These are phyloP conservation scores for Brassica nigra DNA, from an alignment of 345 rosid species.

Conservation along the genomic window DNA sequence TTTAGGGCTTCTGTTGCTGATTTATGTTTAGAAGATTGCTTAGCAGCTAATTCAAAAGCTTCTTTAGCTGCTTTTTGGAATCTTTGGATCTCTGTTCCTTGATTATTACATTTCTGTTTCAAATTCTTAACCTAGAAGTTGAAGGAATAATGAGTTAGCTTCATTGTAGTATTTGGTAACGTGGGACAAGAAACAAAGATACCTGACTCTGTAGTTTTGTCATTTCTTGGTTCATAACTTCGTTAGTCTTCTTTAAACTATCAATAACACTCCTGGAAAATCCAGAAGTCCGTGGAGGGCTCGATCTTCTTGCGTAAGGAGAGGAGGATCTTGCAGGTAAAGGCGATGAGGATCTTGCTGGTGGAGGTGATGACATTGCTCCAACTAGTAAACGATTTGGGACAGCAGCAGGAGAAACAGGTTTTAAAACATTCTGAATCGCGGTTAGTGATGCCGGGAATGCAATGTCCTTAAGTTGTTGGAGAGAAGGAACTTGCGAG, in stretches of 20 bases:
- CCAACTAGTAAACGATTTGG: constrained; percentile 24
- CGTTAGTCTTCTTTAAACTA: constrained; percentile 89
- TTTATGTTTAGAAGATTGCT: constrained; percentile 54
- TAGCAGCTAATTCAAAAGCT: constrained; percentile 49
- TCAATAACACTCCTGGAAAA: constrained; percentile 80
- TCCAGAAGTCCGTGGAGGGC: constrained; percentile 70
- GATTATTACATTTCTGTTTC: constrained; percentile 63
- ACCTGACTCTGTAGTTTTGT: constrained; percentile 77
- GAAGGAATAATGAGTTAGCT: background rate
- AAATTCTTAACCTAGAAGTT: constrained; percentile 57
- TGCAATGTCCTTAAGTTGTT: constrained; percentile 69
- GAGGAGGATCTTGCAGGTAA: constrained; percentile 28
- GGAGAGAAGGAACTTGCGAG: constrained; percentile 78
- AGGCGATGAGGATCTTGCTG: constrained; percentile 44
- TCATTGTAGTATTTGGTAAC: background rate
- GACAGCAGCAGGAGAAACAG: constrained; percentile 31
- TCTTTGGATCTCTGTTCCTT: constrained; percentile 64
- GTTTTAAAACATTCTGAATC: constrained; percentile 67
- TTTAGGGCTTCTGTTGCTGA: constrained; percentile 59
- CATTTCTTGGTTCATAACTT: constrained; percentile 76
- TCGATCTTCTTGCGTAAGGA: constrained; percentile 62
- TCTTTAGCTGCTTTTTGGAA: constrained; percentile 51
- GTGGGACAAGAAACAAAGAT: background rate
- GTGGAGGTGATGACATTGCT: constrained; percentile 24
- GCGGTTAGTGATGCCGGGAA: constrained; percentile 70